These are phyloP conservation scores for Naganishia cerealis DNA, from an alignment of 1,284 basidiomycete species.

Conservation along the genomic window DNA sequence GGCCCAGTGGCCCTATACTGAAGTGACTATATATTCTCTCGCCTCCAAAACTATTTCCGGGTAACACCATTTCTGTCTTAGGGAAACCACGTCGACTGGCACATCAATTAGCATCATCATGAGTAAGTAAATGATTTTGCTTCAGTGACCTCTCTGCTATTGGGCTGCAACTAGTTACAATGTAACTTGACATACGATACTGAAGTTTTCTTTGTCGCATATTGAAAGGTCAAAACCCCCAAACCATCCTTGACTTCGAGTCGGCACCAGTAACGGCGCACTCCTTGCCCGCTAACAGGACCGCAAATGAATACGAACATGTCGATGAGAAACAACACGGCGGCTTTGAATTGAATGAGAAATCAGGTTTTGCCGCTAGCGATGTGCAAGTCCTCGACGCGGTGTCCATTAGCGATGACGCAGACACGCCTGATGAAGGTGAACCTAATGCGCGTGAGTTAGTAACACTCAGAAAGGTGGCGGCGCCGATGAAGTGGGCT, in stretches of 20 bases:
- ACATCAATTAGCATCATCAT: too few species aligned
- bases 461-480: constrained; percentile 62
- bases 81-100: too few species aligned
- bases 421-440: constrained; percentile 55
- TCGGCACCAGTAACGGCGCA: constrained; percentile 39
- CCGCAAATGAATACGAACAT: constrained; percentile 15
- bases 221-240: constrained; percentile 33
- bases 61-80: too few species aligned
- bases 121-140: too few species aligned
- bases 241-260: constrained; percentile 39
- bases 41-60: too few species aligned
- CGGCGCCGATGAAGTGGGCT: constrained; percentile 41
- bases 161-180: too few species aligned
- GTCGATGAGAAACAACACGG: not conserved
- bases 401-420: not conserved
- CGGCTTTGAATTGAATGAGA: constrained; percentile 25
- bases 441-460: constrained; percentile 71
- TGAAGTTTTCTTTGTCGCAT: constrained; percentile 5
- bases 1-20: too few species aligned
- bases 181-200: not conserved
- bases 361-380: constrained; percentile 19
- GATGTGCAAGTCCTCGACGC: constrained; percentile 18
- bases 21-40: too few species aligned
- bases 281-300: constrained; percentile 6
- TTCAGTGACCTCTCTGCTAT: too few species aligned